A percentile compares a stretch with the other conserved stretches of the same genome.
Conservation (phyloP, 2,329 filamentous ascomycete genomes). For the Aspergillus fructus region DNA sequence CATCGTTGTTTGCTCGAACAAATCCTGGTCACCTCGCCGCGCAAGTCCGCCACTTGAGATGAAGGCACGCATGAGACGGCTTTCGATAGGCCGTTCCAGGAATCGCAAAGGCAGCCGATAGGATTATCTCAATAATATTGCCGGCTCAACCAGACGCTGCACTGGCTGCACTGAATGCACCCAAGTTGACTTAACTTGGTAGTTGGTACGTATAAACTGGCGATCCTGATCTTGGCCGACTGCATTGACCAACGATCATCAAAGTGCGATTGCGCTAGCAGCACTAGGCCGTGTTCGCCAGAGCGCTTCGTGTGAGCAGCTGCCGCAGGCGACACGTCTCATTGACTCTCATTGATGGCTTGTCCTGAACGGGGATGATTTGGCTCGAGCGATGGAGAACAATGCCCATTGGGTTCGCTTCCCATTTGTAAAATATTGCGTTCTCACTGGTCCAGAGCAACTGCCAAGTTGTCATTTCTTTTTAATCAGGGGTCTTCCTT, state of each 20-base stretch:
- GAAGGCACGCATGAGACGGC: neutral
- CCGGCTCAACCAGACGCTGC: neutral
- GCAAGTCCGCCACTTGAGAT: neutral
- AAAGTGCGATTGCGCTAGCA: slow-evolving; percentile 15
- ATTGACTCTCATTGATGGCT: slow-evolving; percentile 21
- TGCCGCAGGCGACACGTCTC: slow-evolving; percentile 18
- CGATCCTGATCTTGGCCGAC: slow-evolving; percentile 1
- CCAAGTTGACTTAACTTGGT: neutral
- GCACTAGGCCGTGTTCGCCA: slow-evolving; percentile 18
- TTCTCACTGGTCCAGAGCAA: slow-evolving; percentile 10
- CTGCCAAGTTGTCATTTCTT: slow-evolving; percentile 12
- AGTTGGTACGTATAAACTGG: neutral
- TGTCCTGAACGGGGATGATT: slow-evolving; percentile 2
- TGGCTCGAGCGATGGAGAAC: slow-evolving; percentile 8
- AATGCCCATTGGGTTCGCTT: slow-evolving; percentile 10
- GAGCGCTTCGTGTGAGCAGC: slow-evolving; percentile 15
- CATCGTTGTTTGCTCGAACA: no score
- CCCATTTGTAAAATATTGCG: neutral
- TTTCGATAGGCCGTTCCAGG: neutral
- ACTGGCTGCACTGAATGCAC: neutral
- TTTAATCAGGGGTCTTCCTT: slow-evolving; percentile 11
- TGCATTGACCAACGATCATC: slow-evolving; percentile 12
- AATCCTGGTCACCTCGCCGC: neutral
- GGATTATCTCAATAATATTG: neutral
- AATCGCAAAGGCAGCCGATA: neutral